Evolutionary conservation across 495 filamentous ascomycete species (phyloP).

Genomic region (Aspergillus sclerotioniger): DNA sequence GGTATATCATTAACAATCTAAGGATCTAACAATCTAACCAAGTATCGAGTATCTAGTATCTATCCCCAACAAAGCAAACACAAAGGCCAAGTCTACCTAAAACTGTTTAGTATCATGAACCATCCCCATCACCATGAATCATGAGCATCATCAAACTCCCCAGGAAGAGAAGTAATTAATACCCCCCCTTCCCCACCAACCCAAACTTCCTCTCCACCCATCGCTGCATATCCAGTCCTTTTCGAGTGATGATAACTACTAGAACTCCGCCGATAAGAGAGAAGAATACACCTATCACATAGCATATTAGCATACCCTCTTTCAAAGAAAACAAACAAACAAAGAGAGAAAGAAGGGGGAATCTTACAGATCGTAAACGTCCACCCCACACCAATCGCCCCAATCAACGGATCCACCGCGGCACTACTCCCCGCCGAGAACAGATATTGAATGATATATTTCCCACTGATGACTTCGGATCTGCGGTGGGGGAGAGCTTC

Average conservation of each 20-base stretch:
- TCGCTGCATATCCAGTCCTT: constrained; percentile 44
- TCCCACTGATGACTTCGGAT: constrained; percentile 68
- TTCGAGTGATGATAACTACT: constrained; percentile 35
- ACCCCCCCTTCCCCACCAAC: constrained; percentile 9
- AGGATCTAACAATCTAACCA: too few species aligned
- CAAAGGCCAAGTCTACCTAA: too few species aligned
- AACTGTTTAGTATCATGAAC: too few species aligned
- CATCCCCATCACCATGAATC: too few species aligned
- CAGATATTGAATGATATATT: constrained; percentile 70
- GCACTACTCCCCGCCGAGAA: constrained; percentile 65
- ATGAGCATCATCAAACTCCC: not conserved
- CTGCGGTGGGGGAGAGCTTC: constrained; percentile 47
- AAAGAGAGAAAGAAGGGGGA: constrained; percentile 1
- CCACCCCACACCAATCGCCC: constrained; percentile 66
- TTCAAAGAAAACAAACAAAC: constrained; percentile 2
- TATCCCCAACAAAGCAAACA: too few species aligned
- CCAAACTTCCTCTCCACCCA: constrained; percentile 35
- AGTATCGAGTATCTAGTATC: too few species aligned
- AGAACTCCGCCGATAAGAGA: constrained; percentile 33
- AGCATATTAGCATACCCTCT: too few species aligned
- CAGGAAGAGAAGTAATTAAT: not conserved
- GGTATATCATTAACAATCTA: too few species aligned
- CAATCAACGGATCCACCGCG: constrained; percentile 61
- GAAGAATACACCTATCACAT: constrained; percentile 40
- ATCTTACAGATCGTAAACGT: constrained; percentile 47